Base-by-base conservation (phyloP, 306 rosid species). In the Vigna nakashimae region DNA sequence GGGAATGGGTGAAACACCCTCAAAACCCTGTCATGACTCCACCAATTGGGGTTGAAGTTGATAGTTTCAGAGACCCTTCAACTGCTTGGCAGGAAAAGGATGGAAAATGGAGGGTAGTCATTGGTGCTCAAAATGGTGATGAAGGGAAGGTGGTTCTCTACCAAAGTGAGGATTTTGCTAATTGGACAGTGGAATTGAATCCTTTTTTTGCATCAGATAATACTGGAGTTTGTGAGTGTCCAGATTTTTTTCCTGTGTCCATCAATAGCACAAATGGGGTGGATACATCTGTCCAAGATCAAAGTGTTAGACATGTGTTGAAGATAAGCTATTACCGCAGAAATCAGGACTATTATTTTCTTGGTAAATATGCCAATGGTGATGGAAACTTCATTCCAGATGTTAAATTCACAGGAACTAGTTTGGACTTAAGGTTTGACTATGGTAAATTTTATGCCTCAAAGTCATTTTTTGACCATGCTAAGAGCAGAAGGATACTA, bases 371-470 rank as follows among this genome's bases (percentile, higher is more conserved):
- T 77, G 28, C 10, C 0, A 68, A 71, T 40, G 79, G 68, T 51
- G 42, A 77, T n/a, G 88, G 78, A 1, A 64, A 74, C 0, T 90
- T 84, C 74, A 12, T 22, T 42, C 80, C 82, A 17, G 87, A 90
- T 52, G 79, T 22, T 3, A 64, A 75, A 28, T 82, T 83, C 53
- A 34, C 73, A 50, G 89, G 86, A 60, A 80, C 73, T 28, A 65
- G 74, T 68, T 40, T 8, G 56, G 89, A 87, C 28, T 58, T 84
- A 36, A 78, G 82, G 77, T 79, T 58, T 16, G 94, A 90, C 42
- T 81, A 87, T 49, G 94, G 91, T 10, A 87, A 86, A 10, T 90
- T 86, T 62, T 87, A 87, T 71, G 90, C 94, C 26, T 87, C 90
- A 3, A 90, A 86, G 73, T 65, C 94, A 3, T 90, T 90, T 46